Percentiles rank a stretch among this genome's conserved stretches.
Conservation (phyloP, 1,284 basidiomycete species). For the Irpex sp. region DNA sequence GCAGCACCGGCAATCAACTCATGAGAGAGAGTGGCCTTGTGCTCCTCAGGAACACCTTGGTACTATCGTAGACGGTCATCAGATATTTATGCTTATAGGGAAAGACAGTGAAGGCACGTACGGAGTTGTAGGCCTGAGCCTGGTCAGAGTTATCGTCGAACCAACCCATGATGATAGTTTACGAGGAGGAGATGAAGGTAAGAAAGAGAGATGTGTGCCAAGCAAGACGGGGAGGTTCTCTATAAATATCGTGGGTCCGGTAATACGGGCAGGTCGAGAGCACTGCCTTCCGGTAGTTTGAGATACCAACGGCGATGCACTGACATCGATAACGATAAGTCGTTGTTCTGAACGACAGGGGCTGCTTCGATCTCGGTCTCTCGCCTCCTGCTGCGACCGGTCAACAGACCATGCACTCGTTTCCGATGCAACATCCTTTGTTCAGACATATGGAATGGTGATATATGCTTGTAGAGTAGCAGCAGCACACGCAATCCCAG, state of each 20-base stretch:
- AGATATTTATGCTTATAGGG: constrained; percentile 8
- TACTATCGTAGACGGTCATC: constrained; percentile 8
- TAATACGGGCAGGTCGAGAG: neutral
- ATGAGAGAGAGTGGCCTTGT: constrained; percentile 56
- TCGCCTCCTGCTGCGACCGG: neutral
- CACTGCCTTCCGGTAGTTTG: neutral
- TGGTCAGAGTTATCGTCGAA: constrained; percentile 48
- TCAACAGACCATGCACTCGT: neutral
- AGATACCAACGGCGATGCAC: neutral
- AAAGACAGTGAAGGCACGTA: constrained; percentile 17
- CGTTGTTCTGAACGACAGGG: neutral
- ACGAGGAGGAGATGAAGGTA: neutral
- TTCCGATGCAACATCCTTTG: neutral
- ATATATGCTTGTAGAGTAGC: too few species aligned
- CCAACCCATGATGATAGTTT: constrained; percentile 42
- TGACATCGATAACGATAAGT: constrained; percentile 1
- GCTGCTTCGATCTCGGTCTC: neutral
- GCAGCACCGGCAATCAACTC: constrained; percentile 64
- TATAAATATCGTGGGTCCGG: neutral
- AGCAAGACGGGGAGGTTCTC: neutral
- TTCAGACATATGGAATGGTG: too few species aligned
- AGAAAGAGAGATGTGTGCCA: neutral
- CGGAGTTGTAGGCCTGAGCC: constrained; percentile 43
- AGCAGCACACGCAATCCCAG: too few species aligned
- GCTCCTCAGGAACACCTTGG: constrained; percentile 44